Evolutionary conservation across 768 basidiomycete genomes (phyloP).

Genomic region (Artomyces pyxidatus): DNA sequence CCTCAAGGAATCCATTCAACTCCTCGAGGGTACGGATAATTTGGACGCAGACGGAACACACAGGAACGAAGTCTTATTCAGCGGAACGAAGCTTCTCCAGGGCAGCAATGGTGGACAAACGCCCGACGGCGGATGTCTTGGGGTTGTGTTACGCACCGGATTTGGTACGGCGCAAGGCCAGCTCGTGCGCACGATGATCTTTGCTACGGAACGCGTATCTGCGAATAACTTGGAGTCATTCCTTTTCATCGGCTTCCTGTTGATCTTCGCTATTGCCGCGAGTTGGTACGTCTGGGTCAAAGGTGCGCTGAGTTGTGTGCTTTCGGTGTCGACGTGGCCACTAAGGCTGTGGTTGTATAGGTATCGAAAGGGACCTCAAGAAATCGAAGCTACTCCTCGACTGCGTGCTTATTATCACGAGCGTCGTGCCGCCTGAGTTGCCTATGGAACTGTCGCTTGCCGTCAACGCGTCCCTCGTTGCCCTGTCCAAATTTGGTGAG

Average conservation of each 20-base stretch:
- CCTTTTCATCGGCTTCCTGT: slow-evolving; percentile 95
- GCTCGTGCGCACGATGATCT: slow-evolving; percentile 97
- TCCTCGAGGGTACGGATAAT: slow-evolving; percentile 63
- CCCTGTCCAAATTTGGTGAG: slow-evolving; percentile 86
- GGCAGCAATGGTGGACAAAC: slow-evolving; percentile 60
- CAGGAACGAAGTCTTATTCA: slow-evolving; percentile 85
- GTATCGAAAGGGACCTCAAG: slow-evolving; percentile 86
- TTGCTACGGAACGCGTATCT: slow-evolving; percentile 92
- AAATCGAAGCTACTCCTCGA: slow-evolving; percentile 93
- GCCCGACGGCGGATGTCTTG: slow-evolving; percentile 89
- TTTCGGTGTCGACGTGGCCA: background rate
- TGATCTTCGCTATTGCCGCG: slow-evolving; percentile 96
- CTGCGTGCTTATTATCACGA: slow-evolving; percentile 93
- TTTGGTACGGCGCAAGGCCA: slow-evolving; percentile 98
- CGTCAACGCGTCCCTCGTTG: slow-evolving; percentile 91
- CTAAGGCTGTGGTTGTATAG: slow-evolving; percentile 27
- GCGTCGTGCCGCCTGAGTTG: slow-evolving; percentile 94
- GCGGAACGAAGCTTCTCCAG: slow-evolving; percentile 96
- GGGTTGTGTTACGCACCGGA: slow-evolving; percentile 88
- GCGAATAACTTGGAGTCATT: slow-evolving; percentile 95
- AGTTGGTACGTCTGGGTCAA: slow-evolving; percentile 98
- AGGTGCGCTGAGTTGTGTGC: slow-evolving; percentile 45
- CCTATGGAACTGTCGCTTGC: slow-evolving; percentile 98
- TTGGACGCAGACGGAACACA: slow-evolving; percentile 84
- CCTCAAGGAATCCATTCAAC: slow-evolving; percentile 89